Evolutionary conservation across 768 basidiomycete genomes (phyloP), one percentile per base, ranked within the genome.

Genomic region (Serendipita vermifera): DNA sequence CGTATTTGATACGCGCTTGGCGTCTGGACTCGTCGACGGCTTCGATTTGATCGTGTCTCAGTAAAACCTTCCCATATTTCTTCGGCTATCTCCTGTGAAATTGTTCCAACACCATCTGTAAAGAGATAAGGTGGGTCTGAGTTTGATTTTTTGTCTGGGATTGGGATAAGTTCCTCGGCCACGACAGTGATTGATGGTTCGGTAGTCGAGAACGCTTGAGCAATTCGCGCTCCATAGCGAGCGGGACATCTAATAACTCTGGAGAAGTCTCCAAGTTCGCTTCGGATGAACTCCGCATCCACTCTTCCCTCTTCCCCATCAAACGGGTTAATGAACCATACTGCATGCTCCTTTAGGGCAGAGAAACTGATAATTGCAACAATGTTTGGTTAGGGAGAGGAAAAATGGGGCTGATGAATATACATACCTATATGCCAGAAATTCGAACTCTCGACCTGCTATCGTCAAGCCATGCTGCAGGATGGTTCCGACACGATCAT

Each of bases 141-240:
- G 75, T 73, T 56, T 79, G 77, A 1, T 60, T n/a, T 33, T 73
- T 61, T 74, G 64, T 84, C 79, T 17, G 72, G 68, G 0, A 74
- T 63, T 17, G 68, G 60, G 20, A 67, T 14, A 38, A 76, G 65
- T 62, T 75, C 68, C 39, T 73, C 70, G 17, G 66, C 59, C 35
- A 66, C 59, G 36, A 72, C 64, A 13, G 77, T 66, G 32, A 78
- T 63, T 2, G 79, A 77, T 0, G 77, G 71, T 59, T 86, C 82
- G 0, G 85, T 87, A 1, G 83, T 76, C 1, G 84, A 86, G 65
- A 87, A 87, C 0, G 82, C 82, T 63, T 81, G 83, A 4, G 82
- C 81, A 32, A 87, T 72, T 14, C 85, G 72, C 3, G 85, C 85
- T 0, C 77, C 85, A 65, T 82, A 84, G 54, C 83, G 74, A 24